Evolutionary conservation across 257 asterid species (phyloP).

Genomic region (Solanum sejunctum): DNA sequence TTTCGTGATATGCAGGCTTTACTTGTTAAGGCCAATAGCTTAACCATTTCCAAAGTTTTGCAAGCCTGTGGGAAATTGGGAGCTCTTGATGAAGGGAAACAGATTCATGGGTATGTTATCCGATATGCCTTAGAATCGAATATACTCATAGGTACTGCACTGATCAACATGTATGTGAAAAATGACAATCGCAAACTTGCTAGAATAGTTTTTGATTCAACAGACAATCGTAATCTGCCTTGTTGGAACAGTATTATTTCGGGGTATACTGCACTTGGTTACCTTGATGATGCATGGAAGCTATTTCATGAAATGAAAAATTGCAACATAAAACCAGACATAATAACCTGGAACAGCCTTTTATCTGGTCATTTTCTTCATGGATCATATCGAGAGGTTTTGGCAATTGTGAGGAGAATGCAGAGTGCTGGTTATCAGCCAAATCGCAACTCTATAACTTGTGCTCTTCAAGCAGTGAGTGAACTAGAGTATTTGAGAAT

Average conservation of each 20-base stretch:
- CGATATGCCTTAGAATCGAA: constrained; percentile 30
- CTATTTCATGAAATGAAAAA: constrained; percentile 29
- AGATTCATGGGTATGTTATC: constrained; percentile 45
- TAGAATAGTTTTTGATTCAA: constrained; percentile 27
- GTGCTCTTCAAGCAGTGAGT: constrained; percentile 42
- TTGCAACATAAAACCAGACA: constrained; percentile 32
- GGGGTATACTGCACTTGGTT: constrained; percentile 30
- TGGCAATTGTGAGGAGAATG: constrained; percentile 24
- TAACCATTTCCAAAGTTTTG: constrained; percentile 27
- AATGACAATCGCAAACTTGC: constrained; percentile 22
- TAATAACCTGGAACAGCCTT: constrained; percentile 54
- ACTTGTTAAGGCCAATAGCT: constrained; percentile 13
- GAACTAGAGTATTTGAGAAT: constrained; percentile 18
- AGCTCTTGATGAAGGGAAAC: constrained; percentile 38
- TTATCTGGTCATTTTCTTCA: constrained; percentile 33
- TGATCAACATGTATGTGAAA: constrained; percentile 43
- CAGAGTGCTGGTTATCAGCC: constrained; percentile 41
- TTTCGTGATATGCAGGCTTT: constrained; percentile 27
- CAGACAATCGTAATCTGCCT: constrained; percentile 33
- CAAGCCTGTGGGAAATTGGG: constrained; percentile 50
- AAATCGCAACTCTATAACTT: constrained; percentile 29
- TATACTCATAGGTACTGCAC: constrained; percentile 29
- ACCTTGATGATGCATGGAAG: constrained; percentile 25
- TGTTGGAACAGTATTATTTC: constrained; percentile 52
- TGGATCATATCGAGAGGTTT: constrained; percentile 23